Conservation (phyloP, 352 stramenopile species). For the Proteromonas lacertae region DNA sequence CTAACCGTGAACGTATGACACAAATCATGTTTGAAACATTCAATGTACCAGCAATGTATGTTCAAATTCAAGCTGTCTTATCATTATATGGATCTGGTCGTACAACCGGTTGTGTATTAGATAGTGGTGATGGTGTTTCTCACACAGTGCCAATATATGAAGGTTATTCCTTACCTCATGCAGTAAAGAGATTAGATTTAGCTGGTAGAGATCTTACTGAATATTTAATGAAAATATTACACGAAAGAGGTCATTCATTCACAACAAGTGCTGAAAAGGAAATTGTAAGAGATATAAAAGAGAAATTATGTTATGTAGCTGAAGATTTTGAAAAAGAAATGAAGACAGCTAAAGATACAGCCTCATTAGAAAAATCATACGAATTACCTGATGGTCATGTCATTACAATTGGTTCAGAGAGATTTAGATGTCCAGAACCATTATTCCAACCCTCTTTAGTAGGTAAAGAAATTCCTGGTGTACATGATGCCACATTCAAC, state of each 20-base stretch:
- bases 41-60: slow-evolving; percentile 84
- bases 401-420: slow-evolving; percentile 74
- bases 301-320: slow-evolving; percentile 72
- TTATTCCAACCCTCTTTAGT: slow-evolving; percentile 74
- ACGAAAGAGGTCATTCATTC: slow-evolving; percentile 59
- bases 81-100: slow-evolving; percentile 45
- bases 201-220: slow-evolving; percentile 46
- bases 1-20: slow-evolving; percentile 53
- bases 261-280: slow-evolving; percentile 59
- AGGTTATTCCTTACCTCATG: slow-evolving; percentile 53
- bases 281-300: slow-evolving; percentile 85
- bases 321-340: slow-evolving; percentile 43
- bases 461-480: slow-evolving; percentile 30
- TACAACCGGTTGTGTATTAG: slow-evolving; percentile 45
- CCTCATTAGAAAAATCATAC: slow-evolving; percentile 64
- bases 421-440: slow-evolving; percentile 64
- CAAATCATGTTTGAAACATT: slow-evolving; percentile 98
- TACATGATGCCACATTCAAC: slow-evolving; percentile 46
- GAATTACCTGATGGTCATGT: slow-evolving; percentile 81
- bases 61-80: slow-evolving; percentile 59
- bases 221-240: slow-evolving; percentile 79
- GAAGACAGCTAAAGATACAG: slow-evolving; percentile 47
- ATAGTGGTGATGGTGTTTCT: slow-evolving; percentile 46
- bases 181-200: slow-evolving; percentile 48
- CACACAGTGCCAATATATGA: slow-evolving; percentile 78